Percentiles rank a stretch among this genome's conserved stretches.
Conservation (phyloP, 2,329 filamentous ascomycete species). For the Botrytis medusae region DNA sequence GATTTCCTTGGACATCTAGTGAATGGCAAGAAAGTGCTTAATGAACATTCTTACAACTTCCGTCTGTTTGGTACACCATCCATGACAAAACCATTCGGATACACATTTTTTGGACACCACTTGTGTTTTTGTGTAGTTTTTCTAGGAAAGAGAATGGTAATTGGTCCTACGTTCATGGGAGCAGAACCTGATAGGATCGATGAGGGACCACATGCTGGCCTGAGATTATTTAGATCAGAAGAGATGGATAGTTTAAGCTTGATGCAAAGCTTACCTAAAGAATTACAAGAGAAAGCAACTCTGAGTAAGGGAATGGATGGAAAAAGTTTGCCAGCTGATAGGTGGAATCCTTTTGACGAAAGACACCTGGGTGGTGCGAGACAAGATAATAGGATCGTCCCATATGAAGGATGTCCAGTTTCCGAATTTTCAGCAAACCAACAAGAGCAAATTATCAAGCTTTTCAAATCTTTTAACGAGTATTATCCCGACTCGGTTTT, state of each 20-base stretch:
- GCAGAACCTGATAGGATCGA: slow-evolving; percentile 66
- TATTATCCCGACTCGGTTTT: slow-evolving; percentile 63
- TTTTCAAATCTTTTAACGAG: slow-evolving; percentile 64
- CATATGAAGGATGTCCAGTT: slow-evolving; percentile 65
- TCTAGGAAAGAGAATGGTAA: slow-evolving; percentile 61
- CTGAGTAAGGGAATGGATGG: slow-evolving; percentile 40
- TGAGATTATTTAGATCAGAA: slow-evolving; percentile 33
- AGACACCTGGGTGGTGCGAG: slow-evolving; percentile 76
- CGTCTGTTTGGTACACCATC: slow-evolving; percentile 35
- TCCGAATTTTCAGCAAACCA: slow-evolving; percentile 50
- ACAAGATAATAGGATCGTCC: slow-evolving; percentile 74
- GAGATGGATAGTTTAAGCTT: slow-evolving; percentile 35
- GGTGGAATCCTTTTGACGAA: slow-evolving; percentile 82
- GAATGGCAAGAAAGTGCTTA: slow-evolving; percentile 36
- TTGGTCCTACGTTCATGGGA: slow-evolving; percentile 75
- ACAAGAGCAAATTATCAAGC: slow-evolving; percentile 54
- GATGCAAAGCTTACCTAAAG: slow-evolving; percentile 36
- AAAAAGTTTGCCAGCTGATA: slow-evolving; percentile 47
- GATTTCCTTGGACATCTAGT: slow-evolving; percentile 36
- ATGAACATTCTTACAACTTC: slow-evolving; percentile 38
- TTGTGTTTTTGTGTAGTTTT: slow-evolving; percentile 72
- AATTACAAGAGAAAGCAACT: slow-evolving; percentile 37
- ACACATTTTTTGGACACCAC: slow-evolving; percentile 67
- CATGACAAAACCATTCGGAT: slow-evolving; percentile 33
- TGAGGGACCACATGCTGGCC: slow-evolving; percentile 35